Evolutionary conservation across 1,284 basidiomycete genomes (phyloP), one percentile per base, ranked within the genome.

Genomic region (Hypsizygus ulmarius): DNA sequence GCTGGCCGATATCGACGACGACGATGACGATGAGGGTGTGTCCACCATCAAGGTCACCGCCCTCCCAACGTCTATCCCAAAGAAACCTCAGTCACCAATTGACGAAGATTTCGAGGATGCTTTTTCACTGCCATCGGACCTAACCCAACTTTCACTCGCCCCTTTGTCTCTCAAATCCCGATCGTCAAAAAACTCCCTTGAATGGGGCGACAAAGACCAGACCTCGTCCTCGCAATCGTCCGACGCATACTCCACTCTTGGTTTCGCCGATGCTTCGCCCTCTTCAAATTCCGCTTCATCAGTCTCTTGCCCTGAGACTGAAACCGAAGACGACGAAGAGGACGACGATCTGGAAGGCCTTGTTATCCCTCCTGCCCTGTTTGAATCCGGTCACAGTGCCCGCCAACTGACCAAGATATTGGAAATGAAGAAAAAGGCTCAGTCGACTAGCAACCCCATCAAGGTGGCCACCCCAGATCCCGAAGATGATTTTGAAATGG

Each of bases 201-300:
- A 90, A 67, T 90, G 87, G 86, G 84, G 84, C 29, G 87, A 90
- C 68, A 84, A 81, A 64, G 86, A 90, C 59, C 80, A 87, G 45
- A 87, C 87, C 1, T 81, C 77, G 1, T 89, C 88, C 9, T 90
- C 88, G 3, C 84, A 87, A 58, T 90, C 87, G 11, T 91, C 88
- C 18, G 88, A 90, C 63, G 79, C 87, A 4, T 89, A 87, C 59
- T 90, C 87, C 30, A 76, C 81, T 32, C 75, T 90, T 33, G 85
- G 86, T 40, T 84, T 90, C 54, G 78, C 81, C 42, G 83, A 82
- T 56, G 77, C 77, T 29, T 87, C 81, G 3, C 81, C 84, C 6
- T 84, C 82, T 18, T 88, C 86, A 18, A 83, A 81, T 50, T 87
- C 83, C 38, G 78, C 78, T 3, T 78, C 81, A 1, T 84, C 82